Percentiles rank a stretch among this genome's conserved stretches.
These are phyloP conservation scores for Colletotrichum trifolii DNA, from an alignment of 2,329 filamentous ascomycete species.

Conservation along the genomic window DNA sequence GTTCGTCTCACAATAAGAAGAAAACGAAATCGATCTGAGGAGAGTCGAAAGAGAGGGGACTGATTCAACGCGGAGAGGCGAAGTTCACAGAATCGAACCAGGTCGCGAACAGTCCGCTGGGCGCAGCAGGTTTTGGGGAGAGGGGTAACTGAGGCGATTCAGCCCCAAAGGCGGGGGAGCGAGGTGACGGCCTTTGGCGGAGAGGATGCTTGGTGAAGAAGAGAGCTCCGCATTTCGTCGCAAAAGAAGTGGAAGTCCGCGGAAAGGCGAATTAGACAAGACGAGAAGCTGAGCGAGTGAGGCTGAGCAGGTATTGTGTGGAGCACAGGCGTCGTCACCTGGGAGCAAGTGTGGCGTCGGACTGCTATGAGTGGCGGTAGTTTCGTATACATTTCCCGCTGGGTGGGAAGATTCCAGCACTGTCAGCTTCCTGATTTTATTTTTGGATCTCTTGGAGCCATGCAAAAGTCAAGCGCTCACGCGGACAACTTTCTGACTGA, in stretches of 20 bases:
- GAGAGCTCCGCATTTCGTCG: no score
- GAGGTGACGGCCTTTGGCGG: not conserved
- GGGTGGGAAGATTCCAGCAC: not conserved
- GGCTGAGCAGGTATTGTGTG: constrained; percentile 30
- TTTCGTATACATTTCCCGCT: no score
- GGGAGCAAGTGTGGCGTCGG: constrained; percentile 29
- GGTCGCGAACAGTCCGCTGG: not conserved
- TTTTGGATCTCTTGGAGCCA: constrained; percentile 16
- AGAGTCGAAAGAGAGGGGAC: no score
- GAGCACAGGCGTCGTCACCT: constrained; percentile 31
- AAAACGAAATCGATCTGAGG: no score
- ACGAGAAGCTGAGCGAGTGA: constrained; percentile 12
- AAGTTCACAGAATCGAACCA: not conserved
- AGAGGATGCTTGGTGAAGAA: no score
- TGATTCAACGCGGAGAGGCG: constrained; percentile 5
- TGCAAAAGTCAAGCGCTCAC: constrained; percentile 20
- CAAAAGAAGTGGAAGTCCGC: not conserved
- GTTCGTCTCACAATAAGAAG: no score
- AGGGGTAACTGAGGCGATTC: constrained; percentile 24
- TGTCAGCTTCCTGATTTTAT: constrained; percentile 17
- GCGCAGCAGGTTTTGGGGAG: constrained; percentile 29
- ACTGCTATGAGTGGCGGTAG: no score
- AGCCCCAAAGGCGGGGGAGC: constrained; percentile 29
- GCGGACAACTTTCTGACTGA: not conserved
- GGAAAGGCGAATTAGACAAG: constrained; percentile 2